Evolutionary conservation across 75 land plant genomes (phyloP).

Genomic region (Gnetum montanum): DNA sequence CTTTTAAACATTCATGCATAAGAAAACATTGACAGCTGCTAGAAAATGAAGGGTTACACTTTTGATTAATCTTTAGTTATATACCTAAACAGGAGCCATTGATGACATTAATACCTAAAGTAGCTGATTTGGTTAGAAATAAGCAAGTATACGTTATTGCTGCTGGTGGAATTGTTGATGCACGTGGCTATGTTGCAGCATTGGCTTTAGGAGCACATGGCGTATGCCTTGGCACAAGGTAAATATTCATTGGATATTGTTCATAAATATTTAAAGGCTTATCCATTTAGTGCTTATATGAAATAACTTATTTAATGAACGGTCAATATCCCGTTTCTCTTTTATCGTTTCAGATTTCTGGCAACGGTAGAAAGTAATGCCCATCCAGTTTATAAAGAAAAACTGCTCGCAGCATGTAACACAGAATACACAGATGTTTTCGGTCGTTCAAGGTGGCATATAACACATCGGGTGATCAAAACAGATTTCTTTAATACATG

Average conservation of each 20-base stretch:
- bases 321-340: too few species aligned
- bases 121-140: slow-evolving; percentile 48
- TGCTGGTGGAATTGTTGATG: slow-evolving; percentile 87
- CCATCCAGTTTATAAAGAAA: slow-evolving; percentile 65
- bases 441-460: slow-evolving; percentile 82
- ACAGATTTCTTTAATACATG: slow-evolving; percentile 56
- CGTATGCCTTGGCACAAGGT: slow-evolving; percentile 89
- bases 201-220: slow-evolving; percentile 88
- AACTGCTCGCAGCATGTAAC: slow-evolving; percentile 37
- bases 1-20: too few species aligned
- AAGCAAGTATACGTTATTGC: slow-evolving; percentile 70
- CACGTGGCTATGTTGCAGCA: slow-evolving; percentile 88
- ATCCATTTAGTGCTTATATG: neutral
- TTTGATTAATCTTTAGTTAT: neutral
- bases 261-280: neutral
- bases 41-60: too few species aligned
- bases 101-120: slow-evolving; percentile 52
- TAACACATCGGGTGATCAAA: slow-evolving; percentile 53
- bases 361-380: slow-evolving; percentile 79
- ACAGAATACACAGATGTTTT: slow-evolving; percentile 70
- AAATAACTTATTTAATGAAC: too few species aligned
- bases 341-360: slow-evolving; percentile 52
- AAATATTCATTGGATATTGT: neutral
- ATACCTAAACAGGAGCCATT: slow-evolving; percentile 33
- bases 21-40: too few species aligned